Percentiles rank a stretch among this genome's conserved stretches.
Evolutionary conservation across 2,329 filamentous ascomycete species (phyloP).

Genomic region (Aurifilum marmelostoma): DNA sequence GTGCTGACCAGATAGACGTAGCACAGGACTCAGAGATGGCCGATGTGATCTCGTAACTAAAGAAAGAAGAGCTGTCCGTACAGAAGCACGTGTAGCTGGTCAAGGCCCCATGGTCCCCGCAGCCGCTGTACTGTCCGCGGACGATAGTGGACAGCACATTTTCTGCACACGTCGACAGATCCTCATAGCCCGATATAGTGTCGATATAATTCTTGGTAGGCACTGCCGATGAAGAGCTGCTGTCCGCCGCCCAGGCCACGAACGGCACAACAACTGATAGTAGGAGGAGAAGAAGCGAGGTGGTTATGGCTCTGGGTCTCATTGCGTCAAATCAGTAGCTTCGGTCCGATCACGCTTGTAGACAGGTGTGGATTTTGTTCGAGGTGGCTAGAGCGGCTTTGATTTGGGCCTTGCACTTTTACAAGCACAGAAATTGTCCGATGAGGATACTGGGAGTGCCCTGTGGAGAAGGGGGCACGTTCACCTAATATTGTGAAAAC

Average conservation of each 20-base stretch:
- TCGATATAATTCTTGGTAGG: slow-evolving; percentile 21
- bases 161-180: slow-evolving; percentile 30
- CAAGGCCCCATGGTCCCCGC: slow-evolving; percentile 27
- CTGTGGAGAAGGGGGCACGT: not conserved
- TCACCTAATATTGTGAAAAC: not conserved
- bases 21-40: slow-evolving; percentile 17
- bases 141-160: slow-evolving; percentile 30
- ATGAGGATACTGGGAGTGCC: not conserved
- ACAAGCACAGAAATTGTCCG: not conserved
- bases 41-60: slow-evolving; percentile 25
- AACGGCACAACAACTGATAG: not conserved
- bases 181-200: slow-evolving; percentile 19
- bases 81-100: slow-evolving; percentile 33
- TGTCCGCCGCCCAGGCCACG: not conserved
- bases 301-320: not conserved
- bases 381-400: not conserved
- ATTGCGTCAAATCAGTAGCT: not conserved
- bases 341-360: not conserved
- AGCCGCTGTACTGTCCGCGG: slow-evolving; percentile 29
- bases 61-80: slow-evolving; percentile 25
- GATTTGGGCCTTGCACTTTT: not conserved
- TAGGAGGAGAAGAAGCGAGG: not conserved
- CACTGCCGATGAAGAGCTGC: not conserved
- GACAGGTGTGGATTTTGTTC: not conserved
- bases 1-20: not conserved